phyloP scores from a whole-genome alignment of 164 flowering plant genomes.

The Nymphaea thermarum region DNA sequence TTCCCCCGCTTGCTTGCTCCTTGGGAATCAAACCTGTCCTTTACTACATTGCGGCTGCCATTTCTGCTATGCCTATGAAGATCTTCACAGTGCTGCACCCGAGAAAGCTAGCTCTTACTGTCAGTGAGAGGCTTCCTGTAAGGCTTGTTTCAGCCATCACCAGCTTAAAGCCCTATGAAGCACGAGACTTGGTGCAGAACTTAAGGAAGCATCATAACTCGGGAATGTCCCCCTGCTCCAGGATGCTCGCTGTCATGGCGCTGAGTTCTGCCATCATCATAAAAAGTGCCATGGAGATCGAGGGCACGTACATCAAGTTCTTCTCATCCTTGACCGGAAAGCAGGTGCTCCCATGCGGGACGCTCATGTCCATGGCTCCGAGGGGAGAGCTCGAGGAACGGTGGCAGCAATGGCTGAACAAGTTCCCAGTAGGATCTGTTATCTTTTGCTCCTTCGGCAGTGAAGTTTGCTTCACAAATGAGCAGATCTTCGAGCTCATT shows the following conservation, averaged over 20 bases:
- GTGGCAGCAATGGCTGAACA: conserved; percentile 21
- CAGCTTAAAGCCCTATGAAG: background rate
- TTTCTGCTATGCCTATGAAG: background rate
- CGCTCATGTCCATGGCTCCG: conserved; percentile 3
- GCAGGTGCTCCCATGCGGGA: conserved; percentile 7
- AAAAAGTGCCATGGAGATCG: conserved; percentile 5
- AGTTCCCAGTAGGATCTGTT: conserved; percentile 14
- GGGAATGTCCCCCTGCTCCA: background rate
- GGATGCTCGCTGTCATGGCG: background rate
- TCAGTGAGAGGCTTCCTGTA: background rate
- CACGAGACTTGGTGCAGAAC: background rate
- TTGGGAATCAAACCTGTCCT: conserved; percentile 17
- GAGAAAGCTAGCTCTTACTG: background rate
- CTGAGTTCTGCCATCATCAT: background rate
- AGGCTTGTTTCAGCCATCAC: background rate
- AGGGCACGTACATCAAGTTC: conserved; percentile 7
- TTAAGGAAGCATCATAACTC: background rate
- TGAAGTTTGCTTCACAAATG: conserved; percentile 11
- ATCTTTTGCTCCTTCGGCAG: conserved; percentile 31
- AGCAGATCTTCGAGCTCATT: conserved; percentile 19
- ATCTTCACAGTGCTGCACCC: background rate
- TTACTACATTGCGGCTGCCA: conserved; percentile 15
- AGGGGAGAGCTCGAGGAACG: background rate
- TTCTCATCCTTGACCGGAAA: conserved; percentile 5
- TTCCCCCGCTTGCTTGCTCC: conserved; percentile 11